A percentile compares a stretch with the other conserved stretches of the same genome.
Conservation (phyloP, 2,329 filamentous ascomycete species). For the Aspergillus aculeatinus region DNA sequence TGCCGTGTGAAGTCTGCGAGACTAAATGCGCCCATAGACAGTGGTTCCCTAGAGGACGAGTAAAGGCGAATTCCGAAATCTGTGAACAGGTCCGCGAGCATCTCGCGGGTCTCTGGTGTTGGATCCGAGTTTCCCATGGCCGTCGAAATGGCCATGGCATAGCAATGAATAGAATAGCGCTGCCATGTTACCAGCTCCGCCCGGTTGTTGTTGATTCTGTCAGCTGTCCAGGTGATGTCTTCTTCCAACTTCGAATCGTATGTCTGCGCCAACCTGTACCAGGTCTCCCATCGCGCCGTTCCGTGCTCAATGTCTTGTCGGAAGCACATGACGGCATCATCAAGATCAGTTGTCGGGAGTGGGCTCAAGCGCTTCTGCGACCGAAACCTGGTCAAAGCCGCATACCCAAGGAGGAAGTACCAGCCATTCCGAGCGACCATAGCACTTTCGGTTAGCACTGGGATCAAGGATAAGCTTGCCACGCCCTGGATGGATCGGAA, state of each 20-base stretch:
- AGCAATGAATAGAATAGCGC: slow-evolving; percentile 79
- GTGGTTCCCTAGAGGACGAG: slow-evolving; percentile 65
- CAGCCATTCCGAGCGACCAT: slow-evolving; percentile 76
- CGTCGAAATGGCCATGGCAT: slow-evolving; percentile 66
- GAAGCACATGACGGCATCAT: slow-evolving; percentile 76
- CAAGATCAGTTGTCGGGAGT: slow-evolving; percentile 77
- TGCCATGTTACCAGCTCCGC: slow-evolving; percentile 73
- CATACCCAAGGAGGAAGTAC: slow-evolving; percentile 89
- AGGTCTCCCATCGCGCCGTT: slow-evolving; percentile 80
- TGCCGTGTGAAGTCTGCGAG: slow-evolving; percentile 62
- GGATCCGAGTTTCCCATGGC: slow-evolving; percentile 58
- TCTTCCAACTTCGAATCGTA: slow-evolving; percentile 88
- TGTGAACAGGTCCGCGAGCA: slow-evolving; percentile 64
- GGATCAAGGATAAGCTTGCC: slow-evolving; percentile 69
- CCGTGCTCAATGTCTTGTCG: slow-evolving; percentile 80
- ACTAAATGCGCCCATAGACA: slow-evolving; percentile 66
- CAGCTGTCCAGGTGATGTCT: slow-evolving; percentile 80
- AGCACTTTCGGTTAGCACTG: slow-evolving; percentile 67
- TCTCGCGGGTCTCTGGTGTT: slow-evolving; percentile 53
- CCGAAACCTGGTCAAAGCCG: slow-evolving; percentile 83
- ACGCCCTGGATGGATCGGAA: slow-evolving; percentile 79
- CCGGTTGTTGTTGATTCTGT: slow-evolving; percentile 85
- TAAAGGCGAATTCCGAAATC: slow-evolving; percentile 70
- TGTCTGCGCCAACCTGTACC: slow-evolving; percentile 83
- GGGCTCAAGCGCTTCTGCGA: slow-evolving; percentile 74